Evolutionary conservation across 129 eudicot species (phyloP).

Genomic region (Ambrosia trifida): DNA sequence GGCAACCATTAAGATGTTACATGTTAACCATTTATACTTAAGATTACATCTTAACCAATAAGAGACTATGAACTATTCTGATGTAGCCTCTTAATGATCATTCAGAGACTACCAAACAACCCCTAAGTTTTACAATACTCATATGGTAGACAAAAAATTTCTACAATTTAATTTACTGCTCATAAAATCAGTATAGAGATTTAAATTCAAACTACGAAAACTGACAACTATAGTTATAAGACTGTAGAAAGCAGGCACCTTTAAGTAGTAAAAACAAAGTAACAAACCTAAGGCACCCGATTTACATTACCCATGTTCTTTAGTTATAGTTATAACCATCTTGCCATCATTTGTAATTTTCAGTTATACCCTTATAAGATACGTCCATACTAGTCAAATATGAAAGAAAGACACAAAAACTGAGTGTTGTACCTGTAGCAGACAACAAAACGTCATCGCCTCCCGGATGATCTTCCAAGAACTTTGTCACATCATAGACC

Average conservation of each 20-base stretch:
- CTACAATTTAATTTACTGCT: not conserved
- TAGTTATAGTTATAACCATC: not conserved
- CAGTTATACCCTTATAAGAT: not conserved
- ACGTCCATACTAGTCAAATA: not conserved
- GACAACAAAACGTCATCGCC: constrained; percentile 92
- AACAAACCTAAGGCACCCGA: not conserved
- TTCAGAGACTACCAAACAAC: no score
- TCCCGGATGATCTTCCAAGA: constrained; percentile 97
- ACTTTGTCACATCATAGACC: constrained; percentile 93
- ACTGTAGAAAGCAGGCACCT: not conserved
- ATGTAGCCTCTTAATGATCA: no score
- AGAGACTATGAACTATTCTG: no score
- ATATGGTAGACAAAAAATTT: constrained; percentile 12
- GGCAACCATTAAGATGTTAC: no score
- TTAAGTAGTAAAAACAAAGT: constrained; percentile 5
- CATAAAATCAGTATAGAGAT: not conserved
- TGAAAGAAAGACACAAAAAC: not conserved
- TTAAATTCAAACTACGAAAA: no score
- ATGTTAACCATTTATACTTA: no score
- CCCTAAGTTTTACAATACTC: not conserved
- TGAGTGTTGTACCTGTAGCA: constrained; percentile 60
- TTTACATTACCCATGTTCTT: not conserved
- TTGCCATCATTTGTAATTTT: not conserved
- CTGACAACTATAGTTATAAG: no score
- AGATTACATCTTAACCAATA: no score